Percentiles rank a stretch among this genome's conserved stretches.
phyloP scores from a whole-genome alignment of 2,329 filamentous ascomycete genomes.

The Periconia digitata region DNA sequence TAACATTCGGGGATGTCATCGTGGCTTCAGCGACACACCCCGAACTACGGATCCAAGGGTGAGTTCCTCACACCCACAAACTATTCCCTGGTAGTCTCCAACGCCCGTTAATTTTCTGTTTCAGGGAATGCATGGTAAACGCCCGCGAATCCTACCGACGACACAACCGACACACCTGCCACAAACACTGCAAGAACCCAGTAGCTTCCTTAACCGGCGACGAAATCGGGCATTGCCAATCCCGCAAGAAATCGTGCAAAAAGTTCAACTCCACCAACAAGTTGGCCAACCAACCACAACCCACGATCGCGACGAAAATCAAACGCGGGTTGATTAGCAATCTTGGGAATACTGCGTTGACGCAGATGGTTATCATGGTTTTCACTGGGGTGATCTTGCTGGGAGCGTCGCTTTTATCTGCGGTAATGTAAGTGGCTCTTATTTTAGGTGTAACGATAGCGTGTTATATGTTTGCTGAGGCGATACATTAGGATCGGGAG shows the following conservation, averaged over 20 bases:
- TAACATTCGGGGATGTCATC: constrained; percentile 36
- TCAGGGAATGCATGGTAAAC: constrained; percentile 34
- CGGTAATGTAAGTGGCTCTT: constrained; percentile 13
- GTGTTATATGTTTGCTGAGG: not conserved
- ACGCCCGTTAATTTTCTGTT: constrained; percentile 9
- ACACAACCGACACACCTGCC: constrained; percentile 26
- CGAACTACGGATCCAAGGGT: constrained; percentile 29
- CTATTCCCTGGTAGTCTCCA: too few species aligned
- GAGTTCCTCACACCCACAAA: too few species aligned
- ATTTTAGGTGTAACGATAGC: too few species aligned
- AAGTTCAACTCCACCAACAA: constrained; percentile 27
- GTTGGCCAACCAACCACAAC: constrained; percentile 23
- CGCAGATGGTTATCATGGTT: constrained; percentile 30
- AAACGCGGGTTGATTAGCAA: constrained; percentile 34
- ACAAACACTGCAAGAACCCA: constrained; percentile 31
- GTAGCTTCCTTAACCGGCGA: constrained; percentile 26
- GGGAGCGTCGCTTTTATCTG: constrained; percentile 19
- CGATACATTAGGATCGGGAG: not conserved
- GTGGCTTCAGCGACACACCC: constrained; percentile 30
- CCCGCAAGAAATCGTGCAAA: constrained; percentile 33
- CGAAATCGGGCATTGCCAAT: constrained; percentile 37
- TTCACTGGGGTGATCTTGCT: constrained; percentile 24
- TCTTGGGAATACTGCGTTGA: constrained; percentile 32
- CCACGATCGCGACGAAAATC: constrained; percentile 33
- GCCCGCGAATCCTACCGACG: constrained; percentile 27